These are phyloP conservation scores for Wickerhamomyces hampshirensis DNA, from an alignment of 805 yeast genomes.

Conservation along the genomic window DNA sequence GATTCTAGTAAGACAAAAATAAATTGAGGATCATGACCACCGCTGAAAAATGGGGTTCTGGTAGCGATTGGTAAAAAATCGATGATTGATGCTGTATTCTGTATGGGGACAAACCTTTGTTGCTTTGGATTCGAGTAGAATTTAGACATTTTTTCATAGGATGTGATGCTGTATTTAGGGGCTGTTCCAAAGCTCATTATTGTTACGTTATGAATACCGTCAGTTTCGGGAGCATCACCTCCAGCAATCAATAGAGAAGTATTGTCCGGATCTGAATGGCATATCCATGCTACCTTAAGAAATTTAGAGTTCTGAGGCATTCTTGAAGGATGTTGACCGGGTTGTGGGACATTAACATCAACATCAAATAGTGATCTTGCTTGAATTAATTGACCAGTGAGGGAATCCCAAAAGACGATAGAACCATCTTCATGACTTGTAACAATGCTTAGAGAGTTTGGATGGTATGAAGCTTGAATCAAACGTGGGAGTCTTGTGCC, in stretches of 20 bases:
- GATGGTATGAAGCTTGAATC: constrained; percentile 72
- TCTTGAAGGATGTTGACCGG: constrained; percentile 14
- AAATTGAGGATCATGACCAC: constrained; percentile 71
- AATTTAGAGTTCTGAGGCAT: constrained; percentile 33
- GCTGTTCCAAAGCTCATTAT: constrained; percentile 76
- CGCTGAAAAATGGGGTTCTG: constrained; percentile 71
- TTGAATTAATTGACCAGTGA: constrained; percentile 64
- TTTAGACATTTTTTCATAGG: constrained; percentile 77
- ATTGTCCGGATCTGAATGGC: constrained; percentile 73
- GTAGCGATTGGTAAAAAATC: constrained; percentile 52
- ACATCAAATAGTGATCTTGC: constrained; percentile 71
- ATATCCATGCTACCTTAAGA: constrained; percentile 66
- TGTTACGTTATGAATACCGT: constrained; percentile 41
- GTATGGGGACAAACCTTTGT: constrained; percentile 52
- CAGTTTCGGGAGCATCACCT: constrained; percentile 44
- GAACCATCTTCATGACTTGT: constrained; percentile 82
- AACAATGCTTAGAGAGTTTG: constrained; percentile 82
- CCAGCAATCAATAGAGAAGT: constrained; percentile 72
- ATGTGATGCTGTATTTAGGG: constrained; percentile 72
- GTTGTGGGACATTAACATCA: constrained; percentile 51
- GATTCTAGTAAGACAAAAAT: constrained; percentile 53
- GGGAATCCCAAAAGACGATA: constrained; percentile 89
- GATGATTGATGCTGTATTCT: constrained; percentile 38
- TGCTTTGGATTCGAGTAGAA: constrained; percentile 61
- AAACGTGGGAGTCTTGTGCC: constrained; percentile 37